A percentile compares a stretch with the other conserved stretches of the same genome.
Evolutionary conservation across 768 basidiomycete species (phyloP).

Genomic region (Leccinum disarticulatum): DNA sequence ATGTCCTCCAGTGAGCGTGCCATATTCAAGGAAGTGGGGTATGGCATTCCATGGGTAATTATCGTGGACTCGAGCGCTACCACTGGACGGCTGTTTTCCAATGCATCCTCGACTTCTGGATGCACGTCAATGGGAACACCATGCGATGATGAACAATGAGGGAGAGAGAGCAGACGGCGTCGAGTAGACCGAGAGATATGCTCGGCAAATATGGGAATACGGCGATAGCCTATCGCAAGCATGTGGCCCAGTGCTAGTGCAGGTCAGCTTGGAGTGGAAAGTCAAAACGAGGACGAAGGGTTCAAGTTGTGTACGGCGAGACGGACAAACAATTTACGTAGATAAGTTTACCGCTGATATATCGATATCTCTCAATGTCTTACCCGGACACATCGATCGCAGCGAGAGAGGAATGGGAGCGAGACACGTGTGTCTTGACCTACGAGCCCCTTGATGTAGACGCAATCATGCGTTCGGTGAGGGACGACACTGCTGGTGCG

Average conservation of each 20-base stretch:
- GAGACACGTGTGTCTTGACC: conserved; percentile 50
- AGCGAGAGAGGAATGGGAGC: conserved; percentile 26
- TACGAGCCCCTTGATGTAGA: conserved; percentile 56
- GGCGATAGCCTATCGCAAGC: conserved; percentile 12
- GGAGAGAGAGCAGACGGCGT: conserved; percentile 5
- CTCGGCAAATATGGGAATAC: conserved; percentile 1
- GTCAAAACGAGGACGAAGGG: background rate
- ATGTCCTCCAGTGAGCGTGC: conserved; percentile 70
- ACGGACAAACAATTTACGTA: background rate
- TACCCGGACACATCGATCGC: conserved; percentile 28
- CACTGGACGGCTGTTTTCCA: conserved; percentile 61
- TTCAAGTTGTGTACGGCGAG: too few species aligned
- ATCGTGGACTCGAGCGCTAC: conserved; percentile 93
- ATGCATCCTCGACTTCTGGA: conserved; percentile 82
- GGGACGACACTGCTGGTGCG: conserved; percentile 66
- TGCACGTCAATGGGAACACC: conserved; percentile 60
- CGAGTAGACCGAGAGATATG: conserved; percentile 6
- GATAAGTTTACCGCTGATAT: background rate
- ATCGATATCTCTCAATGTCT: conserved; percentile 17
- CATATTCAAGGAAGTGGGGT: conserved; percentile 71
- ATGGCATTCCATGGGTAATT: conserved; percentile 90
- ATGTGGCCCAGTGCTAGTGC: too few species aligned
- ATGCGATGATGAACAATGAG: conserved; percentile 2
- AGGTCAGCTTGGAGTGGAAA: background rate
- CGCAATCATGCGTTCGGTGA: conserved; percentile 59